These are phyloP conservation scores for Pseudogymnoascus sp. DNA, from an alignment of 2,329 filamentous ascomycete species.

Conservation along the genomic window DNA sequence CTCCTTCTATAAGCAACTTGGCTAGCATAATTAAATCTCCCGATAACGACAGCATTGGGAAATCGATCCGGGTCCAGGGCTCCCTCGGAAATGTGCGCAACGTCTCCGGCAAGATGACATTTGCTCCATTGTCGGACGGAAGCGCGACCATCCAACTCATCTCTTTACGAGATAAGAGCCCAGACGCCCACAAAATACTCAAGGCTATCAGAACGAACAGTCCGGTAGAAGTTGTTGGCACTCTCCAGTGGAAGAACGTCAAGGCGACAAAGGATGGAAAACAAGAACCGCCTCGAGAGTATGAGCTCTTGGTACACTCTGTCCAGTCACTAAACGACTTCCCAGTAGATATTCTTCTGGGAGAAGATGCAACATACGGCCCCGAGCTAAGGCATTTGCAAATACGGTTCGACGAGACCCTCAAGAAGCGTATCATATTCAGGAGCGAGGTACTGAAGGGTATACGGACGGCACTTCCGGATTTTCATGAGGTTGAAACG, in stretches of 20 bases:
- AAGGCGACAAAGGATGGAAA: constrained; percentile 2
- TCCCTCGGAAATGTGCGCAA: constrained; percentile 15
- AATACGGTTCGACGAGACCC: constrained; percentile 61
- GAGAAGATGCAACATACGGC: constrained; percentile 61
- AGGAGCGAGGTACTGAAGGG: constrained; percentile 45
- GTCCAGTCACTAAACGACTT: constrained; percentile 66
- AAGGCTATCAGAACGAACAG: constrained; percentile 11
- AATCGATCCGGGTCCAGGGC: constrained; percentile 19
- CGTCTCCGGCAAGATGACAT: constrained; percentile 9
- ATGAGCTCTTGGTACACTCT: constrained; percentile 54
- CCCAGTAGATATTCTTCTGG: constrained; percentile 67
- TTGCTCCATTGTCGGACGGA: constrained; percentile 7
- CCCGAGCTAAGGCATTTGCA: constrained; percentile 74
- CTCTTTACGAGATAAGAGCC: not conserved
- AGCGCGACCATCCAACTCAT: constrained; percentile 11
- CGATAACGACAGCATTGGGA: constrained; percentile 10
- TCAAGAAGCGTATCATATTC: constrained; percentile 62
- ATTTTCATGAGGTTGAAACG: constrained; percentile 64
- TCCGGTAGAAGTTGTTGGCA: constrained; percentile 14
- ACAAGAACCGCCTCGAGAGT: not conserved
- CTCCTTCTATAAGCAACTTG: not conserved
- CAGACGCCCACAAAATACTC: not conserved
- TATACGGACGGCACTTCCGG: not conserved
- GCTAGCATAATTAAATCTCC: constrained; percentile 15
- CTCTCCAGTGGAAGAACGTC: constrained; percentile 9